A percentile compares a stretch with the other conserved stretches of the same genome.
These are phyloP conservation scores for Colletotrichum chlorophyti DNA, from an alignment of 2,329 filamentous ascomycete species.

Conservation along the genomic window DNA sequence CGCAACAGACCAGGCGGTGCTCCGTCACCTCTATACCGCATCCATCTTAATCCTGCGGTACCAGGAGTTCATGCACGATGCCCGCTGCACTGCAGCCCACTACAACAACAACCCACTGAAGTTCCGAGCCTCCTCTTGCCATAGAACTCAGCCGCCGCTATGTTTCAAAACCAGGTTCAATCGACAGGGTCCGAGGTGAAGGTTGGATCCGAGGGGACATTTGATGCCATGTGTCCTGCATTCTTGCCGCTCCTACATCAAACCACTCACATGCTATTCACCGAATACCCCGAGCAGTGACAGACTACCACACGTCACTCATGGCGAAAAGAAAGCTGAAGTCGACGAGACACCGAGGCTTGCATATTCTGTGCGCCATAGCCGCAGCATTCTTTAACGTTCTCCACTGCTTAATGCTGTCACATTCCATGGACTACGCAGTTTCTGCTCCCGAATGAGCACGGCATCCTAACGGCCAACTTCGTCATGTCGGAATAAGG, in stretches of 20 bases:
- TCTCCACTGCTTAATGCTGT: conserved; percentile 5
- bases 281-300: conserved; percentile 19
- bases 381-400: conserved; percentile 25
- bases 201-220: neutral
- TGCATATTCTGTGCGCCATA: conserved; percentile 22
- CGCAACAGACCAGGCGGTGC: conserved; percentile 9
- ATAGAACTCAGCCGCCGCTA: too few relatives aligned
- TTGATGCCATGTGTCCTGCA: conserved; percentile 2
- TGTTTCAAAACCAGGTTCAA: conserved; percentile 16
- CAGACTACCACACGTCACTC: neutral
- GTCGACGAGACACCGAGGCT: neutral
- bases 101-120: neutral
- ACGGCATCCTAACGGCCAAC: neutral
- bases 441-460: neutral
- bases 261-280: conserved; percentile 8
- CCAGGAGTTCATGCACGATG: conserved; percentile 31
- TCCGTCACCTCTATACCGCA: conserved; percentile 25
- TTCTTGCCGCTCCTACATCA: conserved; percentile 20
- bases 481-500: conserved; percentile 4
- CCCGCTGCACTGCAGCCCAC: conserved; percentile 20
- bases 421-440: conserved; percentile 1
- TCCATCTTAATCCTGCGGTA: conserved; percentile 23
- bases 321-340: conserved; percentile 16
- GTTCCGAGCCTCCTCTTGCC: conserved; percentile 8
- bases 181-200: conserved; percentile 7